phyloP scores from a whole-genome alignment of 495 filamentous ascomycete species.

The Xylaria venustula region DNA sequence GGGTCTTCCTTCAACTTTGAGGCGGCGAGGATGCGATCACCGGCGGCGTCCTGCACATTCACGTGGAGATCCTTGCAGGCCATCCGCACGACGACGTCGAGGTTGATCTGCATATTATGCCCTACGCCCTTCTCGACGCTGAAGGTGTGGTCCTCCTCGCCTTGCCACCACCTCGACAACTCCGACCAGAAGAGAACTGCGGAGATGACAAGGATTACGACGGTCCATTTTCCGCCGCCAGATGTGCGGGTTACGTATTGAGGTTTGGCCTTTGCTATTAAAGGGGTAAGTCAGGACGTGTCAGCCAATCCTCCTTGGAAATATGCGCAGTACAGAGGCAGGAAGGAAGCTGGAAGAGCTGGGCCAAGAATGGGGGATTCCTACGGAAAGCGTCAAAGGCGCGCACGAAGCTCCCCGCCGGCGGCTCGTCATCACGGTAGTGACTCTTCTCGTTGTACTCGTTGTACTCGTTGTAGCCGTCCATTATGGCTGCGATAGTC shows the following conservation, averaged over 20 bases:
- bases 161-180: slow-evolving; percentile 75
- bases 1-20: slow-evolving; percentile 69
- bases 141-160: slow-evolving; percentile 83
- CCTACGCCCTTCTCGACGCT: slow-evolving; percentile 90
- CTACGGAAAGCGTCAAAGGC: slow-evolving; percentile 97
- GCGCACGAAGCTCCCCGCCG: slow-evolving; percentile 63
- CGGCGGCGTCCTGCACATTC: slow-evolving; percentile 95
- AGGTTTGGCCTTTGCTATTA: slow-evolving; percentile 88
- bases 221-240: slow-evolving; percentile 90
- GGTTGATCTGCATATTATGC: slow-evolving; percentile 87
- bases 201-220: slow-evolving; percentile 72
- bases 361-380: background rate
- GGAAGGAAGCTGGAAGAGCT: background rate
- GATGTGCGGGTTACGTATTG: slow-evolving; percentile 80
- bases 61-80: slow-evolving; percentile 81
- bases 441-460: too few relatives aligned
- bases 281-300: slow-evolving; percentile 15
- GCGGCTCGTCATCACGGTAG: slow-evolving; percentile 77
- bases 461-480: slow-evolving; percentile 61
- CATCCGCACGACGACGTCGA: slow-evolving; percentile 94
- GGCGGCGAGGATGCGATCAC: slow-evolving; percentile 85
- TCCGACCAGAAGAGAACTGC: slow-evolving; percentile 73
- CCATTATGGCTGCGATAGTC: slow-evolving; percentile 36
- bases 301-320: too few relatives aligned
- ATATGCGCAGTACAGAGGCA: too few relatives aligned